Conservation (phyloP, 2,329 filamentous ascomycete species). For the Nothomitra cinnamomea region DNA sequence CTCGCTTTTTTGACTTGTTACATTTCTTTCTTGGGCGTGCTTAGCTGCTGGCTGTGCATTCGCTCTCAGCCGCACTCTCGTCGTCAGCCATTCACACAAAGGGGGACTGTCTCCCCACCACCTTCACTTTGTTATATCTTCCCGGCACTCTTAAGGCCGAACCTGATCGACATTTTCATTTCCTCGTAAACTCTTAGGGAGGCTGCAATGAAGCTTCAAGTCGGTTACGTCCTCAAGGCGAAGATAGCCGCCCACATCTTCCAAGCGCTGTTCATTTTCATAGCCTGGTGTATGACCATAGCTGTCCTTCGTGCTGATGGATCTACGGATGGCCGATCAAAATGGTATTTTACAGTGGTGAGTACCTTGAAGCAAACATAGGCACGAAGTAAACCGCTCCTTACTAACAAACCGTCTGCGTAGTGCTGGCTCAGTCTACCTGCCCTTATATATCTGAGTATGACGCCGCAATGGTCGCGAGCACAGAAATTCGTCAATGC, state of each 20-base stretch:
- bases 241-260: slow-evolving; percentile 2
- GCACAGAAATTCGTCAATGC: slow-evolving; percentile 40
- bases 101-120: no score
- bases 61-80: no score
- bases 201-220: background rate
- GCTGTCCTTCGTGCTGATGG: slow-evolving; percentile 38
- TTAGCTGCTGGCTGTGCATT: no score
- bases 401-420: background rate
- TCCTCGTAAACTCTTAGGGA: no score
- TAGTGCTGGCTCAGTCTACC: slow-evolving; percentile 39
- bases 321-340: slow-evolving; percentile 34
- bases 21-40: no score
- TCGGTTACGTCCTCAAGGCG: background rate
- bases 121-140: no score
- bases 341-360: slow-evolving; percentile 37
- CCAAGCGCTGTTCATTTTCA: slow-evolving; percentile 38
- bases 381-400: slow-evolving; percentile 22
- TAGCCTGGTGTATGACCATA: slow-evolving; percentile 39
- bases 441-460: slow-evolving; percentile 40
- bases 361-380: background rate
- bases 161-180: background rate
- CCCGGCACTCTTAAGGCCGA: background rate
- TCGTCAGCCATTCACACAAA: no score
- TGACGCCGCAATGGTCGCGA: slow-evolving; percentile 43
- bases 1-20: no score